Percentiles rank a stretch among this genome's conserved stretches.
Conservation (phyloP, 1,139 yeast genomes). For the Taiozyma sp. region DNA sequence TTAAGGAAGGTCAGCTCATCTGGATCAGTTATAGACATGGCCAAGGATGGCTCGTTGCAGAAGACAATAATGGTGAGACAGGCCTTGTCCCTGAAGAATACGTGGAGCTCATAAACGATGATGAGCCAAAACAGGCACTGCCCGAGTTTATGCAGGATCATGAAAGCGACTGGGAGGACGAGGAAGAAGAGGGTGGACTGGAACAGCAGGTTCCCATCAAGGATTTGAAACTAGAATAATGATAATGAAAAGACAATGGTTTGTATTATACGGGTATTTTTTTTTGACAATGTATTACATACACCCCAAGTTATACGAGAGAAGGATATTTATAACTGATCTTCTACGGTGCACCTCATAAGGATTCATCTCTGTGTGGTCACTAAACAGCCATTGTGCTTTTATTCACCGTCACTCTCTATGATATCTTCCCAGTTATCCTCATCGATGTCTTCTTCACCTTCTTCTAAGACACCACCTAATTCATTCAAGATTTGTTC, state of each 20-base stretch:
- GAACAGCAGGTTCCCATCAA: not conserved
- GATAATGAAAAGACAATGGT: not conserved
- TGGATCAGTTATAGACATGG: constrained; percentile 92
- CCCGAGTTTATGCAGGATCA: constrained; percentile 36
- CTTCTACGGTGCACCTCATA: not conserved
- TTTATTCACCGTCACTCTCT: constrained; percentile 22
- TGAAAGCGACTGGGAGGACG: constrained; percentile 37
- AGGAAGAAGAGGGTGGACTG: constrained; percentile 16
- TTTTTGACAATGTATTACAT: not conserved
- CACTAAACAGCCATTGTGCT: not conserved
- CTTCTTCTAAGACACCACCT: constrained; percentile 58
- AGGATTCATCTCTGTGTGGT: not conserved
- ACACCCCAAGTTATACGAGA: not conserved
- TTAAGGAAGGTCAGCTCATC: constrained; percentile 76
- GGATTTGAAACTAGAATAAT: not conserved
- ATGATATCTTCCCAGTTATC: constrained; percentile 37
- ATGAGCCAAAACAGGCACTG: constrained; percentile 40
- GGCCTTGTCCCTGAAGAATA: constrained; percentile 97
- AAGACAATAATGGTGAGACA: constrained; percentile 76
- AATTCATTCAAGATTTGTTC: constrained; percentile 42
- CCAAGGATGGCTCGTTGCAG: constrained; percentile 98
- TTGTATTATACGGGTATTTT: not conserved
- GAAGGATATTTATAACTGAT: not conserved
- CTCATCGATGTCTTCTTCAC: constrained; percentile 42
- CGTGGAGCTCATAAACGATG: constrained; percentile 48